Conservation (phyloP, 2,329 filamentous ascomycete genomes). For the Furcasterigmium sp. region DNA sequence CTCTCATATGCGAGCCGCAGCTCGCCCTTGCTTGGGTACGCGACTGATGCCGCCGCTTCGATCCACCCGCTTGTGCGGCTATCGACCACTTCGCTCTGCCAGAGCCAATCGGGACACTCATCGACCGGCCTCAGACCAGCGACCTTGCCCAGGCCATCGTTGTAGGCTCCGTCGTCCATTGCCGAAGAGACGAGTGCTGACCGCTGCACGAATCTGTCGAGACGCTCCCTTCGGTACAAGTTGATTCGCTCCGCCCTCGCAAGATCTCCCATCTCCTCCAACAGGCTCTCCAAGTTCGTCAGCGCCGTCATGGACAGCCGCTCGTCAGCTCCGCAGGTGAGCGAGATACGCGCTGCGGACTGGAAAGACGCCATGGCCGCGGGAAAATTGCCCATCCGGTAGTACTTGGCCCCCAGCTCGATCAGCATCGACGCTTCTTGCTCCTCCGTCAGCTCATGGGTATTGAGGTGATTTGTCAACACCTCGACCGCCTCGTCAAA, state of each 20-base stretch:
- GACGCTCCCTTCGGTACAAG: conserved; percentile 20
- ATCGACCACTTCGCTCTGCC: background rate
- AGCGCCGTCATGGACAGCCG: conserved; percentile 24
- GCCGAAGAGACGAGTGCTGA: conserved; percentile 9
- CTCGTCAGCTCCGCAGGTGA: conserved; percentile 22
- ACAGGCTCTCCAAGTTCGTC: conserved; percentile 24
- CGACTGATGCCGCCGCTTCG: background rate
- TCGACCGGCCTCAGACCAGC: background rate
- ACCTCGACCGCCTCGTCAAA: conserved; percentile 22
- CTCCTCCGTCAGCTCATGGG: conserved; percentile 21
- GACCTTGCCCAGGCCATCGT: conserved; percentile 2
- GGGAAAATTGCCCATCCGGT: conserved; percentile 18
- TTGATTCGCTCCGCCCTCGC: conserved; percentile 19
- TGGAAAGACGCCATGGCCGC: conserved; percentile 22
- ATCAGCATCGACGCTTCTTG: conserved; percentile 24
- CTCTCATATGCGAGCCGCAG: background rate
- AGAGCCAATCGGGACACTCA: conserved; percentile 11
- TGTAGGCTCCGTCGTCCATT: conserved; percentile 7
- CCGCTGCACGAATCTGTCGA: conserved; percentile 22
- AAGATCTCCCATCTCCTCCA: conserved; percentile 15
- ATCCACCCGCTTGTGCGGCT: background rate
- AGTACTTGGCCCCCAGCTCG: conserved; percentile 25
- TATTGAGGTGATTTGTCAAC: conserved; percentile 19
- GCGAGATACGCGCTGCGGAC: conserved; percentile 20
- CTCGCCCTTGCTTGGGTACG: background rate